Base-by-base conservation (phyloP, 345 rosid genomes). In the Eucalyptus guilfoylei region DNA sequence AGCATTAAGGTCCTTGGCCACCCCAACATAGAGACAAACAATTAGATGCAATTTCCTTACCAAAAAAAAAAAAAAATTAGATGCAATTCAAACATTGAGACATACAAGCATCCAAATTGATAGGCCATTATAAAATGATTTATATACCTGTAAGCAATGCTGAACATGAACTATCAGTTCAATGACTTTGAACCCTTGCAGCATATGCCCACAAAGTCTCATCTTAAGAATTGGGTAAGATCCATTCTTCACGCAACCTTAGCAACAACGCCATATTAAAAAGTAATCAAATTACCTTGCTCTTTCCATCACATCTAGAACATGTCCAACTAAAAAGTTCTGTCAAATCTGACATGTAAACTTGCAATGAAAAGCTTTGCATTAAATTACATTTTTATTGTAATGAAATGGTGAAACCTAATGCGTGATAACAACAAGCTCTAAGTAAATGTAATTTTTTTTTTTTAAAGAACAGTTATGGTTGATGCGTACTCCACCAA, bases 401-500 rank as follows among this genome's bases (percentile, higher is more conserved):
- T 30, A 0, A 2, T 30, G 72, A 30, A 62, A 62, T 62, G 72
- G 72, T 7, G 10, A 4, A 64, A 64, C 76, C 10, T 64, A 11
- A n/a, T 6, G 76, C 0, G 11, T 64, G n/a, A 64, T 0, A 1
- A 28, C 2, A 62, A 62, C 4, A 28, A 60, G 69, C 16, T 26
- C 69, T 13, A 6, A 32, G 64, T 0, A 58, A 11, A 26, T 11
- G 0, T 0, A 5, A 4, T 23, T 3, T 58, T 24, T 58, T 2
- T 26, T 5, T 5, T n/a, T n/a, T n/a, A n/a, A n/a, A 47, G n/a
- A 24, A 11, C 87, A 93, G 96, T 92, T 93, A 97, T 95, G 19
- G 99, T 98, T 54, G 99, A 96, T 72, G 98, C 96, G 90, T 96
- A 97, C 91, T 97, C 97, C 89, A 96, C 99, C 90, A 96, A 90